Evolutionary conservation across 2,329 filamentous ascomycete species (phyloP), one percentile per base, ranked within the genome.

Genomic region (Alternaria postmessia): DNA sequence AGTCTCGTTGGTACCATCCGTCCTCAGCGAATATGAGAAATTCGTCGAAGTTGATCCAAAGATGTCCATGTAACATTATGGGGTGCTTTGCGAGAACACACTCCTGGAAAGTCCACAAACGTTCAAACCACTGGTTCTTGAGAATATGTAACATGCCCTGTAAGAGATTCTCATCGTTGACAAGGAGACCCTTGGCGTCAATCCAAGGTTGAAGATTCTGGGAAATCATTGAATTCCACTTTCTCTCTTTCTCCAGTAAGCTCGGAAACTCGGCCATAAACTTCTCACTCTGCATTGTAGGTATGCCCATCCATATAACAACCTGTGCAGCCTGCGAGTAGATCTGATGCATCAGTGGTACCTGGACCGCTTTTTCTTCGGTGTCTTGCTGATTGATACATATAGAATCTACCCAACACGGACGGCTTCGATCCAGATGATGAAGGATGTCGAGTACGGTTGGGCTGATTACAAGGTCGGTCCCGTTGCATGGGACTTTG

Each of bases 401-500:
- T 11, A 48, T 11, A 1, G 46, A 24, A 9, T 48, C 46, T 0
- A 48, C 2, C 46, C 46, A 48, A 24, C n/a, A 48, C 6, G 18
- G 3, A 20, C 14, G 5, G 3, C 22, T 3, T 2, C 7, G 20
- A 4, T n/a, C 0, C 1, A 48, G 20, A 3, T 48, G 0, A 0
- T 26, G 14, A 12, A 49, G 30, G 14, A 36, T 49, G 5, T 49
- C 7, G 14, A 4, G 12, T 12, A 49, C 14, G 34, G 30, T 36
- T 18, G 18, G 18, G n/a, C 20, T 20, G 20, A 20, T 20, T 20
- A 20, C 20, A 20, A 20, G 4, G 46, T 36, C 1, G 24, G n/a
- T n/a, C n/a, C n/a, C n/a, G n/a, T n/a, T n/a, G n/a, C n/a, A n/a
- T n/a, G n/a, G n/a, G n/a, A n/a, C n/a, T n/a, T n/a, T n/a, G n/a